A percentile compares a stretch with the other conserved stretches of the same genome.
These are phyloP conservation scores for Stephania japonica DNA, from an alignment of 164 flowering plant genomes.

Conservation along the genomic window DNA sequence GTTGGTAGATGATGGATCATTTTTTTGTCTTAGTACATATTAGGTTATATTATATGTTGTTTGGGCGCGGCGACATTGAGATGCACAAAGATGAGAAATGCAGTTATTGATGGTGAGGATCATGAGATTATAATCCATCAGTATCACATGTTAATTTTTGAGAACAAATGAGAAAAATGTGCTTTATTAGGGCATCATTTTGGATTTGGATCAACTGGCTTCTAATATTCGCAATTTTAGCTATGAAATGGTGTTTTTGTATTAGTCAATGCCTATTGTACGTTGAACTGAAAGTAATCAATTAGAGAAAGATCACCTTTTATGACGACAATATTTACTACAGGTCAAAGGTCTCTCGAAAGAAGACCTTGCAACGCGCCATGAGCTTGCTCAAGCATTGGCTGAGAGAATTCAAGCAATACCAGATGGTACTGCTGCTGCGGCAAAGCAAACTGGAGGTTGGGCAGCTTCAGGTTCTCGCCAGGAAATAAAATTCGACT, in stretches of 20 bases:
- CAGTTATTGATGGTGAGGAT: too few relatives aligned
- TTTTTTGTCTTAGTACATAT: not conserved
- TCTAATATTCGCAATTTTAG: not conserved
- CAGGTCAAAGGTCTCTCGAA: slow-evolving; percentile 84
- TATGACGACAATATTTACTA: not conserved
- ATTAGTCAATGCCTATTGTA: not conserved
- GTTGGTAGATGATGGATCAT: not conserved
- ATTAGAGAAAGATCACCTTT: not conserved
- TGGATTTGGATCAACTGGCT: not conserved
- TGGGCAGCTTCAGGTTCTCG: slow-evolving; percentile 66
- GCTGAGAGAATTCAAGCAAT: slow-evolving; percentile 81
- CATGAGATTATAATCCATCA: too few relatives aligned
- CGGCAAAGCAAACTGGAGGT: slow-evolving; percentile 54
- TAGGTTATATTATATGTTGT: not conserved
- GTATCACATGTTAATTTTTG: too few relatives aligned
- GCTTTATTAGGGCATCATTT: not conserved
- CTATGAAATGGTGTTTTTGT: not conserved
- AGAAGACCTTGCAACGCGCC: slow-evolving; percentile 72
- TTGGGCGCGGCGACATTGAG: not conserved
- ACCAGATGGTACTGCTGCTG: slow-evolving; percentile 74
- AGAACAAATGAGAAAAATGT: not conserved
- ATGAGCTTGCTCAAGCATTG: slow-evolving; percentile 72
- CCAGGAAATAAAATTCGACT: slow-evolving; percentile 68
- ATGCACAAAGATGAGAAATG: too few relatives aligned
- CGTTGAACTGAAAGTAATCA: not conserved